Percentiles rank a stretch among this genome's conserved stretches.
Evolutionary conservation across 148 eudicot species (phyloP).

Genomic region (Rhododendron mucronatum): DNA sequence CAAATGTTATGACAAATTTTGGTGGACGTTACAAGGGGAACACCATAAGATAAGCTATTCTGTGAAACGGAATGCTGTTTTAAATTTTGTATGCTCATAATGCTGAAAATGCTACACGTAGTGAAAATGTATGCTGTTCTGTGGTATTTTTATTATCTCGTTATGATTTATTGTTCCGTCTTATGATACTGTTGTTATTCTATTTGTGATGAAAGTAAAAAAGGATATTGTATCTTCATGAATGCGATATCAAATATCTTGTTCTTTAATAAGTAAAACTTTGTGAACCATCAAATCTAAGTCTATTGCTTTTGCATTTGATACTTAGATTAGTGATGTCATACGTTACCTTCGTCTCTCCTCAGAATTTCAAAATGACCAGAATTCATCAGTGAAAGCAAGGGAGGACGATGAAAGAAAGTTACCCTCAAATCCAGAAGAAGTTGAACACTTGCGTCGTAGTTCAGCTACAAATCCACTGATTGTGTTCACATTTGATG

Average conservation of each 20-base stretch:
- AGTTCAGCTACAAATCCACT: slow-evolving; percentile 53
- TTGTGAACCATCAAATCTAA: background rate
- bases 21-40: background rate
- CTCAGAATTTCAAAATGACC: slow-evolving; percentile 46
- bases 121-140: background rate
- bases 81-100: background rate
- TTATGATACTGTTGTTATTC: background rate
- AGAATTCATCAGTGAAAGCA: slow-evolving; percentile 21
- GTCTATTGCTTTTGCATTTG: background rate
- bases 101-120: background rate
- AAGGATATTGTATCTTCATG: background rate
- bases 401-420: slow-evolving; percentile 35
- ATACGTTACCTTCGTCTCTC: background rate
- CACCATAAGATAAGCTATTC: background rate
- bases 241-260: background rate
- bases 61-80: background rate
- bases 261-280: background rate
- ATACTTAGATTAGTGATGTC: background rate
- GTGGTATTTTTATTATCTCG: background rate
- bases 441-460: slow-evolving; percentile 79
- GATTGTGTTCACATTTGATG: slow-evolving; percentile 58
- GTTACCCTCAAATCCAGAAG: slow-evolving; percentile 79
- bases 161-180: background rate
- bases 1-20: background rate
- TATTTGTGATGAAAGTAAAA: background rate